Base-by-base conservation (phyloP, 2,329 filamentous ascomycete species). In the Claviceps humidiphila region DNA sequence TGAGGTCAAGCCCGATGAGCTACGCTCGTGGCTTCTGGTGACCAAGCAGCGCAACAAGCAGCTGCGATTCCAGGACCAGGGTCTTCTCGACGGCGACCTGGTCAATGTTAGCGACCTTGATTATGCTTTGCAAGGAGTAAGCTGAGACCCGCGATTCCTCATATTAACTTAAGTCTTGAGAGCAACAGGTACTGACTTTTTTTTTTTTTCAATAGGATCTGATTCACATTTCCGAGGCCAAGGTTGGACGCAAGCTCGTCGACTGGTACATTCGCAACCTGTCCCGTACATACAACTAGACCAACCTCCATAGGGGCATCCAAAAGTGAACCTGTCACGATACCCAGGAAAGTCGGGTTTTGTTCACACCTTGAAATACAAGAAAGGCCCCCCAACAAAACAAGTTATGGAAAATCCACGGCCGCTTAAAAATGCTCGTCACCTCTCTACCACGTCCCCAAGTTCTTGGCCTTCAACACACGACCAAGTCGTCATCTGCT, bases 191-290 rank as follows among this genome's bases (percentile, higher is more conserved):
- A 53, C 61, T 66, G 60, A 66, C 56, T 2, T 4, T 14, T 5
- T 11, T 41, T 14, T 16, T 6, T 47, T 20, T 34, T 4, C 24
- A 40, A 47, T 61, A 89, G 85, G 91, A 98, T 68, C 75, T 98
- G 63, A 98, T 98, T 69, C 93, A 98, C 73, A 93, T 98, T 61
- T 96, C 91, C 54, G 93, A 98, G 74, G 91, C 91, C 60, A 98
- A 98, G 84, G 89, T 96, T 55, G 93, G 93, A 66, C 82, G 93
- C 63, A 94, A 93, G 75, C 76, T 98, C 64, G 91, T 98, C 59
- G 93, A 98, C 73, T 98, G 93, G 93, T 98, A 98, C 71, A 81
- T 98, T 67, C 85, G 93, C 67, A 98, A 98, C 77, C 77, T 98
- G 65, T 87, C 90, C 55, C 85, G 93, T 68, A 94, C 90, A 54